Conservation (phyloP, 768 basidiomycete species). For the Amanita subjunquillea region DNA sequence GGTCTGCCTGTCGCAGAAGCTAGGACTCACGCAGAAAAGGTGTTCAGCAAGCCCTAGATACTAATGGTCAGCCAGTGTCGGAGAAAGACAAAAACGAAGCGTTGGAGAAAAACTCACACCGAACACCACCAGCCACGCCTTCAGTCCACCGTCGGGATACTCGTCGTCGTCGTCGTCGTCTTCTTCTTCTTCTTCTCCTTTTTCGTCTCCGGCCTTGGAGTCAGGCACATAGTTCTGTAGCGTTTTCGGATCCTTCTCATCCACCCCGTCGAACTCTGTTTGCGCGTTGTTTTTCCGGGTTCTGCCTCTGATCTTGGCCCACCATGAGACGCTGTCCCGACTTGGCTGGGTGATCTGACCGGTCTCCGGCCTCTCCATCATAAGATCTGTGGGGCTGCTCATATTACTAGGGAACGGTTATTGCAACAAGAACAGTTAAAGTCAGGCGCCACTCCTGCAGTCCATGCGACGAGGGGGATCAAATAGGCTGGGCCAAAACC, state of each 20-base stretch:
- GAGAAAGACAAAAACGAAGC: not conserved
- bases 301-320: not conserved
- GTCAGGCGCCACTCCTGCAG: not conserved
- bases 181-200: too few relatives aligned
- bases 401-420: too few relatives aligned
- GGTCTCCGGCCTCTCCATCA: not conserved
- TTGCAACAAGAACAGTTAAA: not conserved
- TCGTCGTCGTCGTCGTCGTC: not conserved
- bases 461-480: not conserved
- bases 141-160: conserved; percentile 33
- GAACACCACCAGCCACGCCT: conserved; percentile 34
- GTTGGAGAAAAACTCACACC: conserved; percentile 21
- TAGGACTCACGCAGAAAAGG: conserved; percentile 31
- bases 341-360: too few relatives aligned
- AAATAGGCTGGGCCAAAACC: not conserved
- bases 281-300: not conserved
- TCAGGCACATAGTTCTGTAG: not conserved
- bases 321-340: not conserved
- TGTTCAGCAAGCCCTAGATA: conserved; percentile 32
- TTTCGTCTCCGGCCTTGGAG: too few relatives aligned
- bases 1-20: not conserved
- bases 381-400: not conserved
- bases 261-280: too few relatives aligned
- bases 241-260: not conserved
- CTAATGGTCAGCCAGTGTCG: not conserved